These are phyloP conservation scores for Candolleomyces efflorescens DNA, from an alignment of 768 basidiomycete genomes.

Conservation along the genomic window DNA sequence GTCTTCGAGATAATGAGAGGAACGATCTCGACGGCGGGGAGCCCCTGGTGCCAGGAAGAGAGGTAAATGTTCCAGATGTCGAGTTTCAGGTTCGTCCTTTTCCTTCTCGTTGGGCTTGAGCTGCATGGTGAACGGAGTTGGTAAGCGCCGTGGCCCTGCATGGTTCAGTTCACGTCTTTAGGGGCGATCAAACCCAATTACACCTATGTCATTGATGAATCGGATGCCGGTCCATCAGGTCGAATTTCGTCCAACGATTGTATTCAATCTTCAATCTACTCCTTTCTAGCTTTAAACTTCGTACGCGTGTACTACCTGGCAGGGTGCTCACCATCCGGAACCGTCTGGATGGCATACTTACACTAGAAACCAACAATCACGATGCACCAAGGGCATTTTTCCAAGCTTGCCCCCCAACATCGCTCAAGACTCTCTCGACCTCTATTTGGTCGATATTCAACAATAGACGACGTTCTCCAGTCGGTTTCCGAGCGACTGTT, in stretches of 20 bases:
- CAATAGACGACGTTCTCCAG: constrained; percentile 65
- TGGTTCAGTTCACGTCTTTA: too few relatives aligned
- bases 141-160: too few relatives aligned
- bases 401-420: constrained; percentile 70
- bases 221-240: too few relatives aligned
- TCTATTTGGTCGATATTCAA: constrained; percentile 84
- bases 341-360: too few relatives aligned
- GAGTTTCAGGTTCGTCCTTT: not conserved
- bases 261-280: too few relatives aligned
- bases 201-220: too few relatives aligned
- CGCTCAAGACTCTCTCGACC: constrained; percentile 80
- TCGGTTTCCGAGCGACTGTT: constrained; percentile 47
- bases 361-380: not conserved
- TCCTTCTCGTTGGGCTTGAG: not conserved
- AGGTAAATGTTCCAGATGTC: not conserved
- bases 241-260: too few relatives aligned
- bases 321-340: too few relatives aligned
- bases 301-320: too few relatives aligned
- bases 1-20: not conserved
- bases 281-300: too few relatives aligned
- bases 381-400: constrained; percentile 42
- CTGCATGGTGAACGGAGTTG: not conserved
- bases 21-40: not conserved
- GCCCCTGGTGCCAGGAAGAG: not conserved
- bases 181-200: too few relatives aligned